These are phyloP conservation scores for Diphasiastrum complanatum DNA, from an alignment of 83 land plant genomes.

Conservation along the genomic window DNA sequence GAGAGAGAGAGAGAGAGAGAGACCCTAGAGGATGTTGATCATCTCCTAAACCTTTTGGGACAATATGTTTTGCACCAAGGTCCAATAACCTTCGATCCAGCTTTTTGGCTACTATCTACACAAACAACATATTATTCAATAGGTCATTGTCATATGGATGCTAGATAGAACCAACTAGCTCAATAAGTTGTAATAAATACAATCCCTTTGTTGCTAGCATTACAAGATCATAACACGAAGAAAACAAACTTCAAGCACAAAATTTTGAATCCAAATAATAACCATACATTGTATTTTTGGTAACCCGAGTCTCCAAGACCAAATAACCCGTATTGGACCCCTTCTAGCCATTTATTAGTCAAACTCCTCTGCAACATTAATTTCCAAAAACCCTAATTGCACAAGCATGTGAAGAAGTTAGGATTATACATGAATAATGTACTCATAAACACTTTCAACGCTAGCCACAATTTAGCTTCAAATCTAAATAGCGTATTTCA, in stretches of 20 bases:
- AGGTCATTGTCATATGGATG: neutral
- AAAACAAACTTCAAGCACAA: neutral
- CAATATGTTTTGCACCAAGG: neutral
- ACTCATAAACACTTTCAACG: neutral
- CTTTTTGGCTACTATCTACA: conserved; percentile 11
- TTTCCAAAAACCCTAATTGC: conserved; percentile 70
- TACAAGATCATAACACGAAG: neutral
- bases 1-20: conserved; percentile 1
- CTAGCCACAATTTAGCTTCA: neutral
- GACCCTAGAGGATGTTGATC: conserved; percentile 10
- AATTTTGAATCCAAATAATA: neutral
- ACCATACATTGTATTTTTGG: conserved; percentile 75
- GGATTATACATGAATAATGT: conserved; percentile 3
- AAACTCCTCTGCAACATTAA: conserved; percentile 67
- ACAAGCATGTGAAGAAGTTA: neutral
- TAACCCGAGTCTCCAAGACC: conserved; percentile 98
- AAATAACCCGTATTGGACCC: conserved; percentile 68
- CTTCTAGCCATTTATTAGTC: conserved; percentile 49
- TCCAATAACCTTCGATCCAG: neutral
- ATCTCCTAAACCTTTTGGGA: conserved; percentile 9
- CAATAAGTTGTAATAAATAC: too few species aligned
- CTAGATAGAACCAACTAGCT: too few species aligned
- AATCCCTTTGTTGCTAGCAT: neutral
- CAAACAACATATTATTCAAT: neutral
- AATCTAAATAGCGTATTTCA: neutral